Conservation (phyloP, 1,284 basidiomycete species). For the Ceratobasidium sp. region DNA sequence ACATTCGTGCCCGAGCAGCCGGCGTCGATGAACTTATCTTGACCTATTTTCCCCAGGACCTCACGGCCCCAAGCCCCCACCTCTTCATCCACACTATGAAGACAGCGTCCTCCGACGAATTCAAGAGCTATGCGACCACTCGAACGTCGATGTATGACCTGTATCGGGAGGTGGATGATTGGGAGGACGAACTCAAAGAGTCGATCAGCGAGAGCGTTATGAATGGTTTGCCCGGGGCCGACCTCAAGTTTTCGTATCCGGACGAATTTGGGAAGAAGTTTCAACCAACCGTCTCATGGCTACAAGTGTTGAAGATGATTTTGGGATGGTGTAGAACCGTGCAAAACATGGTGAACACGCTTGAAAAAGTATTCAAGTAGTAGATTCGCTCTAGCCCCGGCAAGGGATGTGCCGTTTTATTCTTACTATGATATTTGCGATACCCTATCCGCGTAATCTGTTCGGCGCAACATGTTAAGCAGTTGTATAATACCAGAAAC, state of each 20-base stretch:
- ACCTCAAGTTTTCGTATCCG: slow-evolving; percentile 22
- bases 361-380: slow-evolving; percentile 17
- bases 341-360: slow-evolving; percentile 2
- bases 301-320: not conserved
- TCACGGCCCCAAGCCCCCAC: not conserved
- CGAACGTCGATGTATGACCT: not conserved
- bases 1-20: slow-evolving; percentile 10
- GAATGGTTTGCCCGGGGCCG: slow-evolving; percentile 13
- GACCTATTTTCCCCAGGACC: slow-evolving; percentile 19
- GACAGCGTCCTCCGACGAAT: slow-evolving; percentile 1
- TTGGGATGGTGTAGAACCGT: slow-evolving; percentile 28
- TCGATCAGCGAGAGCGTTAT: slow-evolving; percentile 17
- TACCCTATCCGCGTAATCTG: not conserved
- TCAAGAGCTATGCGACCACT: slow-evolving; percentile 6
- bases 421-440: slow-evolving; percentile 4
- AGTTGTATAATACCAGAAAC: slow-evolving; percentile 5
- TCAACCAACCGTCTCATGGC: slow-evolving; percentile 8
- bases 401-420: not conserved
- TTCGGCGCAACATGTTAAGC: not conserved
- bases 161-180: slow-evolving; percentile 6
- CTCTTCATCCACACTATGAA: slow-evolving; percentile 18
- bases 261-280: slow-evolving; percentile 19
- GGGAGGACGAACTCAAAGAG: slow-evolving; percentile 32
- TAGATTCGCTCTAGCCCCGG: not conserved
- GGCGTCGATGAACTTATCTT: slow-evolving; percentile 27